Base-by-base conservation (phyloP, 257 asterid genomes). In the Scutellaria baicalensis region DNA sequence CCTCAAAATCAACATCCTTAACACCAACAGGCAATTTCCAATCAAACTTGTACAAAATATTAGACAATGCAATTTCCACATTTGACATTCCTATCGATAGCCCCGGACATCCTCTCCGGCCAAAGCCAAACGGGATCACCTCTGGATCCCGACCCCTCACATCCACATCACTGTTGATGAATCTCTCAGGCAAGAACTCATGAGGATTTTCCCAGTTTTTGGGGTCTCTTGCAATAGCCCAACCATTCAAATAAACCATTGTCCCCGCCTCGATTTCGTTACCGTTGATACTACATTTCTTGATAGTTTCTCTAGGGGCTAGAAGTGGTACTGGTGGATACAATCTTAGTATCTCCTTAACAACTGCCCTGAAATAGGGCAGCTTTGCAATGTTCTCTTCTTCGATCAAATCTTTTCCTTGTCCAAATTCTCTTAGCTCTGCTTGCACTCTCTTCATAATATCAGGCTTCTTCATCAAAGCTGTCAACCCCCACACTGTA, bases 141-240 rank as follows among this genome's bases (percentile, higher is more conserved):
- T 11, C 48, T 1, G 72, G 60, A 27, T 78, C 36, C 0, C 17
- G 69, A 4, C 79, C 82, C 59, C 59, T 77, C 1, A 72, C 44
- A 45, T 77, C 81, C 8, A 77, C 4, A 2, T 67, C 72, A 11
- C 33, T 40, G 40, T 43, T 64, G 72, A 78, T 39, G 76, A 78
- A 78, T 48, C 82, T 72, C 64, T 77, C 78, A 0, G 82, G 78
- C 35, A 5, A 16, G 55, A 72, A 77, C 62, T 72, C 78, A 1
- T 67, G 6, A 0, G 78, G 60, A 1, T 71, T 45, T 44, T 75
- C 48, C 85, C 85, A 81, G 0, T 31, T 12, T 2, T 47, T 8
- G 3, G 78, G 67, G 27, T 78, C 79, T 36, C 82, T 69, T 3
- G 39, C 82, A 16, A 78, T 64, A 10, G 79, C 64, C 79, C 82